Percentiles rank a stretch among this genome's conserved stretches.
phyloP scores from a whole-genome alignment of 192 early-diverging fungal species.

The Linnemannia elongata region DNA sequence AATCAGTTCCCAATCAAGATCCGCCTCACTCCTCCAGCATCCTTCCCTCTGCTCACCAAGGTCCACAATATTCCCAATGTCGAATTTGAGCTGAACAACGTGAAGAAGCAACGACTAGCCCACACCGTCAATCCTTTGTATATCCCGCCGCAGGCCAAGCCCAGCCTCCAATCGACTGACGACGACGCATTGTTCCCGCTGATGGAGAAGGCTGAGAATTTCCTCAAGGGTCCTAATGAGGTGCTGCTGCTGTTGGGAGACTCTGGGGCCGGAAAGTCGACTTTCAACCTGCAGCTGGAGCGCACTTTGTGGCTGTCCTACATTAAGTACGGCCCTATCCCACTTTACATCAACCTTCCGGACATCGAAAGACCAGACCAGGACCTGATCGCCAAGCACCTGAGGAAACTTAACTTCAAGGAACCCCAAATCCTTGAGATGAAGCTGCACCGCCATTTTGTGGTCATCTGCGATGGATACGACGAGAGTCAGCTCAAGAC shows the following conservation, averaged over 20 bases:
- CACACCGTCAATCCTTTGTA: background rate
- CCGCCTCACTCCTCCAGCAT: background rate
- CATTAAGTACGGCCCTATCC: background rate
- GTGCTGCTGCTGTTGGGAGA: constrained; percentile 13
- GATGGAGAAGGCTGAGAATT: background rate
- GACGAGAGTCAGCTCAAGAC: background rate
- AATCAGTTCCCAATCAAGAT: background rate
- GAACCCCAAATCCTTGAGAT: constrained; percentile 1
- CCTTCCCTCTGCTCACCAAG: background rate
- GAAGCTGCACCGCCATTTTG: background rate
- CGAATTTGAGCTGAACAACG: background rate
- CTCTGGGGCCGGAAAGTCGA: constrained; percentile 15
- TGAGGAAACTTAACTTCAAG: background rate
- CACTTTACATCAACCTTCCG: constrained; percentile 4
- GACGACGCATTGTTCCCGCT: background rate
- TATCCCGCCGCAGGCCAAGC: constrained; percentile 8
- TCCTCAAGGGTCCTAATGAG: background rate
- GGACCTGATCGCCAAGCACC: background rate
- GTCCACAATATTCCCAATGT: constrained; percentile 1
- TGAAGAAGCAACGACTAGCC: background rate
- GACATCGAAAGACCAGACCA: background rate
- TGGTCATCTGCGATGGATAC: constrained; percentile 17
- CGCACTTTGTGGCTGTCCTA: background rate
- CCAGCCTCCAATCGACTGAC: background rate
- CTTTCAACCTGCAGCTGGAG: constrained; percentile 9